Evolutionary conservation across 306 rosid genomes (phyloP).

Genomic region (Gastrolobium bilobum): DNA sequence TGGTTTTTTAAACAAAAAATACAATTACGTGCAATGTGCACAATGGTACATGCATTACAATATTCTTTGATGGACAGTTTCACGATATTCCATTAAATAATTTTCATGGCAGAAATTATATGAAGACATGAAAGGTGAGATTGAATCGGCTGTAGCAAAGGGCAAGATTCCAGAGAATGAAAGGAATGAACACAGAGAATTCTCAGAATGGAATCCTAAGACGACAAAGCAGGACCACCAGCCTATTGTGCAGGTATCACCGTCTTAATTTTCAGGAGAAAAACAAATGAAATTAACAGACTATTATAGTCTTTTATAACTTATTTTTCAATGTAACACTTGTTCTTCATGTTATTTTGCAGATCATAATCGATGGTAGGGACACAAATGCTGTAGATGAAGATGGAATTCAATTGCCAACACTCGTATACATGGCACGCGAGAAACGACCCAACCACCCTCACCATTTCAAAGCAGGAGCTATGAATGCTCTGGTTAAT

Average conservation of each 20-base stretch:
- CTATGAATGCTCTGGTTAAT: conserved; percentile 73
- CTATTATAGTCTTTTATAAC: background rate
- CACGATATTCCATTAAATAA: background rate
- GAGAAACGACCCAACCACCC: conserved; percentile 71
- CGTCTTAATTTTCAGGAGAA: background rate
- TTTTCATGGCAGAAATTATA: conserved; percentile 59
- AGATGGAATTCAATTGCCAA: conserved; percentile 63
- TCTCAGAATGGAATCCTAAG: conserved; percentile 67
- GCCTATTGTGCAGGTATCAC: conserved; percentile 65
- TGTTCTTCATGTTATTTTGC: background rate
- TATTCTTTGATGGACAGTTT: background rate
- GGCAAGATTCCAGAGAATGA: conserved; percentile 58
- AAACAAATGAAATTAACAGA: background rate
- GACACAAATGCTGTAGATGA: conserved; percentile 55
- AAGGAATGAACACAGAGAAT: conserved; percentile 56
- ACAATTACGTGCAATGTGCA: too few relatives aligned
- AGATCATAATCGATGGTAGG: conserved; percentile 73
- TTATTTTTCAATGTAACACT: background rate
- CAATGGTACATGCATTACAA: too few relatives aligned
- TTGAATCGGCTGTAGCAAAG: conserved; percentile 51
- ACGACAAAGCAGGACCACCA: conserved; percentile 72
- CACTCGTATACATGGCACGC: conserved; percentile 71
- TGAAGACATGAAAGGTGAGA: conserved; percentile 71
- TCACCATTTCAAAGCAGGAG: conserved; percentile 88
- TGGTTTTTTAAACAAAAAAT: too few relatives aligned